Evolutionary conservation across 495 filamentous ascomycete genomes (phyloP).

Genomic region (Staphylotrichum tortipilum): DNA sequence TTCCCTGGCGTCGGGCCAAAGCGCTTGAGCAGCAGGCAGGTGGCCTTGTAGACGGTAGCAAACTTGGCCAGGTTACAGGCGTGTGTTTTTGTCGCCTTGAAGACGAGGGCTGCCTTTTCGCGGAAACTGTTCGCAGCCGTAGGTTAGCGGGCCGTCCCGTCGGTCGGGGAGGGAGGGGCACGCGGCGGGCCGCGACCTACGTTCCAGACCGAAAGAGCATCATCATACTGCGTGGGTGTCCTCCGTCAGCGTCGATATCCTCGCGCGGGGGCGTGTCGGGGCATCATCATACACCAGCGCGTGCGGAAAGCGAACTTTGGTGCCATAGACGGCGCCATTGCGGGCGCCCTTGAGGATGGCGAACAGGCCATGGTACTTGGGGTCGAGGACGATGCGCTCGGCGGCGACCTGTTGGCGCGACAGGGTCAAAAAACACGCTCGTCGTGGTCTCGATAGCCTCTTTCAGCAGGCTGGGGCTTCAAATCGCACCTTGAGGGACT

Average conservation of each 20-base stretch:
- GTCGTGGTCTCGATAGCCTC: neutral
- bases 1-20: slow-evolving; percentile 51
- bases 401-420: slow-evolving; percentile 34
- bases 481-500: slow-evolving; percentile 28
- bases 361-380: slow-evolving; percentile 71
- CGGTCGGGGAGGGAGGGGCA: neutral
- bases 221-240: slow-evolving; percentile 63
- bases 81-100: slow-evolving; percentile 81
- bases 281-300: slow-evolving; percentile 65
- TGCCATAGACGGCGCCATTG: slow-evolving; percentile 94
- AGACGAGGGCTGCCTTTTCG: slow-evolving; percentile 67
- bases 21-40: slow-evolving; percentile 61
- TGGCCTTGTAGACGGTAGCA: slow-evolving; percentile 77
- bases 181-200: slow-evolving; percentile 32
- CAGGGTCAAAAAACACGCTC: slow-evolving; percentile 5
- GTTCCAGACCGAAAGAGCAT: slow-evolving; percentile 89
- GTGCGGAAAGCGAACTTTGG: slow-evolving; percentile 97
- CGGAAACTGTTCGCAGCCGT: slow-evolving; percentile 50
- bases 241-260: slow-evolving; percentile 26
- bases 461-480: neutral
- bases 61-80: slow-evolving; percentile 87
- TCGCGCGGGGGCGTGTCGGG: neutral
- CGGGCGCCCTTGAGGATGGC: slow-evolving; percentile 80
- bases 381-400: slow-evolving; percentile 70
- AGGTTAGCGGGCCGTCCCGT: neutral